Evolutionary conservation across 306 rosid genomes (phyloP).

Genomic region (Vachellia collinsii): DNA sequence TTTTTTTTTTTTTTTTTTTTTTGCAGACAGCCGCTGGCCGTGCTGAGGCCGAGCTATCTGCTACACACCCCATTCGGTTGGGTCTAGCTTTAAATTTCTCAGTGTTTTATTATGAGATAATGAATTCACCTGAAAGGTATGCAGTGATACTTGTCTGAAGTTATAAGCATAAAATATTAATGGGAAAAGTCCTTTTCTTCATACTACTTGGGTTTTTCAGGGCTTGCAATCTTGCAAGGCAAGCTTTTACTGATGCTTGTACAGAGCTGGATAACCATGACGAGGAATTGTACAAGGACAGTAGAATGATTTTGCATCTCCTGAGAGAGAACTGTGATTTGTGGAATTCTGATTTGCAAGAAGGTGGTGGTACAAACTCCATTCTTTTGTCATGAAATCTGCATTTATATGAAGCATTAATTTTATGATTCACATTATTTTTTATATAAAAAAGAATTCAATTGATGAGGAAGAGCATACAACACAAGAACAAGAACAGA

Average conservation of each 20-base stretch:
- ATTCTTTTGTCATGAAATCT: not conserved
- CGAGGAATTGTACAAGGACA: slow-evolving; percentile 79
- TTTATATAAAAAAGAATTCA: not conserved
- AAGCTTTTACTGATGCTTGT: slow-evolving; percentile 78
- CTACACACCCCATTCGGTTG: slow-evolving; percentile 77
- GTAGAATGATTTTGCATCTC: slow-evolving; percentile 83
- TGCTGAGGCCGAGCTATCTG: slow-evolving; percentile 69
- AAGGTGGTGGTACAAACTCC: slow-evolving; percentile 61
- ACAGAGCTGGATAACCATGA: slow-evolving; percentile 66
- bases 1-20: not conserved
- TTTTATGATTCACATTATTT: not conserved
- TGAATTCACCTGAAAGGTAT: slow-evolving; percentile 82
- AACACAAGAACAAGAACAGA: too few relatives aligned
- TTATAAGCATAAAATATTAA: not conserved
- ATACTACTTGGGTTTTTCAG: slow-evolving; percentile 39
- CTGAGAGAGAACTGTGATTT: slow-evolving; percentile 77
- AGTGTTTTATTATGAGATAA: slow-evolving; percentile 83
- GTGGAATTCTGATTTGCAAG: slow-evolving; percentile 77
- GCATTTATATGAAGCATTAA: not conserved
- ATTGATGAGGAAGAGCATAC: not conserved
- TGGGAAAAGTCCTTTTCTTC: slow-evolving; percentile 18
- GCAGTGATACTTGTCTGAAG: slow-evolving; percentile 15
- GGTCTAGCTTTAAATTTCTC: slow-evolving; percentile 80
- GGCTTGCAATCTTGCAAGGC: slow-evolving; percentile 83
- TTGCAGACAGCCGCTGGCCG: slow-evolving; percentile 64